A percentile compares a stretch with the other conserved stretches of the same genome.
Evolutionary conservation across 1,284 basidiomycete species (phyloP).

Genomic region (Heterobasidion occidentale): DNA sequence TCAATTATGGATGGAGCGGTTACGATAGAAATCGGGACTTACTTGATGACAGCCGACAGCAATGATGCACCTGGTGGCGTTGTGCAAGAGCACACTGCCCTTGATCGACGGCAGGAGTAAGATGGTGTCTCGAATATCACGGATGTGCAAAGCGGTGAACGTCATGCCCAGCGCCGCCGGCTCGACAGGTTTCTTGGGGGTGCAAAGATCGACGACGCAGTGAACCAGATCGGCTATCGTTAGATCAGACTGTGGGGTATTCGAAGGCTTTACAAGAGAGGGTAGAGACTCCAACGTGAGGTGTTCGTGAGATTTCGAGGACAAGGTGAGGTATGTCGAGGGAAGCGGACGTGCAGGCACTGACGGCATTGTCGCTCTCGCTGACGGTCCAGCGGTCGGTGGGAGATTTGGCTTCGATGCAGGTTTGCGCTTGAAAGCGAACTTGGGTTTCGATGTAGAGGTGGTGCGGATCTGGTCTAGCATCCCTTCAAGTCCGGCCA

Average conservation of each 20-base stretch:
- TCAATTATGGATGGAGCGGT: neutral
- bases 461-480: conserved; percentile 42
- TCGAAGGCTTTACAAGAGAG: conserved; percentile 10
- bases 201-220: conserved; percentile 60
- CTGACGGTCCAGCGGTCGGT: conserved; percentile 6
- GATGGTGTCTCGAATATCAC: conserved; percentile 43
- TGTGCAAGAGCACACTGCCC: conserved; percentile 66
- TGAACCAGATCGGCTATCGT: conserved; percentile 49
- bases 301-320: conserved; percentile 30
- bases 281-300: conserved; percentile 29
- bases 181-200: conserved; percentile 4
- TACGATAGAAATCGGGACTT: conserved; percentile 8
- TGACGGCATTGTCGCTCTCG: conserved; percentile 13
- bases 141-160: conserved; percentile 58
- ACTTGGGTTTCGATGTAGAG: conserved; percentile 47
- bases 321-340: conserved; percentile 20
- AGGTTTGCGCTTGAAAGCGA: conserved; percentile 62
- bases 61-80: conserved; percentile 51
- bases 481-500: conserved; percentile 46
- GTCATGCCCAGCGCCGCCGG: conserved; percentile 13
- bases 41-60: conserved; percentile 74
- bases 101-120: conserved; percentile 55
- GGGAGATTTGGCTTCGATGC: conserved; percentile 8
- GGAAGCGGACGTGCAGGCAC: conserved; percentile 17
- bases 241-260: conserved; percentile 33